Evolutionary conservation across 2,329 filamentous ascomycete species (phyloP), one percentile per base, ranked within the genome.

Genomic region (Nothophoma quercina): DNA sequence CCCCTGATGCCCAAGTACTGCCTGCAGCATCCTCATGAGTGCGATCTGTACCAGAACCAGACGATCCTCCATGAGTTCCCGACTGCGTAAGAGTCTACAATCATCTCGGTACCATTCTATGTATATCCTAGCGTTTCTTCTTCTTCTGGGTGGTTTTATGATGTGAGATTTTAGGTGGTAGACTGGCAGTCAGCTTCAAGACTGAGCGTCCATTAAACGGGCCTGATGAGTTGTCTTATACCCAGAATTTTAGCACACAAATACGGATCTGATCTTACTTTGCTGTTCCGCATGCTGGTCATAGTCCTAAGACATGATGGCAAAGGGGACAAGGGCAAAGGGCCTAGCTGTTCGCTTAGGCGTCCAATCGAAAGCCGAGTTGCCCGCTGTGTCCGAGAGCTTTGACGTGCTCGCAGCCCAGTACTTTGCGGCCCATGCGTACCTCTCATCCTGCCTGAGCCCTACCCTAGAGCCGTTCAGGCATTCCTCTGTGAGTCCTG

Each of bases 1-100:
- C 77, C 79, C 2, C 58, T 85, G 46, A 78, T 83, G 67, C 81
- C 83, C 9, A 84, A 84, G 72, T 85, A 84, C 63, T 86, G 83
- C 63, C 58, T 82, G 41, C 77, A 83, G 71, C 78, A 85, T 62
- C 82, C 83, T 10, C 83, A 86, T 67, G 76, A 79, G 44, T 85
- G 83, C 58, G 83, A 85, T 67, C 62, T 85, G 18, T 77, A 80
- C 60, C 77, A 79, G 29, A 69, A 85, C 56, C 83, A 85, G 74
- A 78, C 70, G 10, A 74, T 64, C 1, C 42, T 69, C 25, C 38
- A 46, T 16, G 44, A n/a, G 3, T n/a, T n/a, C n/a, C 32, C 30
- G 12, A 10, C 26, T 18, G 42, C 28, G 3, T 52, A 18, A 28
- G 4, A 4, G 13, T 18, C 12, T 1, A 23, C 19, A 15, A 19